These are phyloP conservation scores for Cercophora sp. DNA, from an alignment of 495 filamentous ascomycete species.

Conservation along the genomic window DNA sequence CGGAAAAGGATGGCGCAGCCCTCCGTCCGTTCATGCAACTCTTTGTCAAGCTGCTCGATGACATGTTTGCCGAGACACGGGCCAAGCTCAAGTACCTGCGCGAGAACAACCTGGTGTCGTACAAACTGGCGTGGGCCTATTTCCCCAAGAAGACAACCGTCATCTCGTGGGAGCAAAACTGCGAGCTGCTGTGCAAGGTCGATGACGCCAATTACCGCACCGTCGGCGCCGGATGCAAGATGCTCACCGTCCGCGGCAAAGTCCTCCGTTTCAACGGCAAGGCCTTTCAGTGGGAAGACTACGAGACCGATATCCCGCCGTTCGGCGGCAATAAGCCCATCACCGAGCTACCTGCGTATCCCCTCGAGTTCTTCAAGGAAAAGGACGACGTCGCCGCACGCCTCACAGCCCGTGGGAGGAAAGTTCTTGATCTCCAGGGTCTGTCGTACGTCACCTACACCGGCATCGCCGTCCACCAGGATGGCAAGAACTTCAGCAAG, in stretches of 20 bases:
- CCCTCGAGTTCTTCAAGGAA: constrained; percentile 27
- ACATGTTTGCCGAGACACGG: constrained; percentile 33
- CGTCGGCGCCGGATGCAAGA: not conserved
- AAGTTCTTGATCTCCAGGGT: constrained; percentile 34
- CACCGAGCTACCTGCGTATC: constrained; percentile 29
- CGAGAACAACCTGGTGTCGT: constrained; percentile 26
- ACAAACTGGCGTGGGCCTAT: constrained; percentile 34
- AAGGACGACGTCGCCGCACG: constrained; percentile 18
- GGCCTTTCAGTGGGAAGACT: constrained; percentile 27
- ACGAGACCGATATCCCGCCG: constrained; percentile 14
- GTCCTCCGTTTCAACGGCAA: constrained; percentile 30
- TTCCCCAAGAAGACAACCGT: constrained; percentile 33
- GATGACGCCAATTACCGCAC: constrained; percentile 18
- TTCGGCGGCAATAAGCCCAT: constrained; percentile 29
- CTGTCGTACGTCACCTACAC: constrained; percentile 29
- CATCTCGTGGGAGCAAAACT: constrained; percentile 27
- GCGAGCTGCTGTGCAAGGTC: constrained; percentile 32
- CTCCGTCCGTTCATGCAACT: constrained; percentile 29
- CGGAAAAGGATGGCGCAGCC: constrained; percentile 3
- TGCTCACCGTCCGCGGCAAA: constrained; percentile 19
- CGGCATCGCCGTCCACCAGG: constrained; percentile 26
- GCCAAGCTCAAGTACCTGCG: constrained; percentile 27
- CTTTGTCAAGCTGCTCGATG: constrained; percentile 31
- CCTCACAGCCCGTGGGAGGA: constrained; percentile 24
- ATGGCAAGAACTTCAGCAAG: constrained; percentile 11